phyloP scores from a whole-genome alignment of 2,329 filamentous ascomycete species.

The Camptophora hylomeconis region DNA sequence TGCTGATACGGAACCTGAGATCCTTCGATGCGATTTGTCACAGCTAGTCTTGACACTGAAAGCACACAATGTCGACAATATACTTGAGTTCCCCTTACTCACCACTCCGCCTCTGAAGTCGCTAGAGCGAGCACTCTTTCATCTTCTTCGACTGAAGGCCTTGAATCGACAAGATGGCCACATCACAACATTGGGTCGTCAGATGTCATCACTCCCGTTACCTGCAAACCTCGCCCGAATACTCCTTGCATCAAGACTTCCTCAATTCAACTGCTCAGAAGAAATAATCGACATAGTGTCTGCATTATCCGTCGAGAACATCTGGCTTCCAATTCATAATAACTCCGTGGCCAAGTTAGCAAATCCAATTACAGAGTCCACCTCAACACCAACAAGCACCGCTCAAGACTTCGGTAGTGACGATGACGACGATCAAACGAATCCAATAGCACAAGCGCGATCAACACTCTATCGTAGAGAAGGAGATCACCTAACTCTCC shows the following conservation, averaged over 20 bases:
- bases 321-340: constrained; percentile 48
- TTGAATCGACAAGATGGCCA: constrained; percentile 51
- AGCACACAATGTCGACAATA: constrained; percentile 70
- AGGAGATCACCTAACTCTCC: constrained; percentile 51
- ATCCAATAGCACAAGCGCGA: constrained; percentile 26
- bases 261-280: constrained; percentile 58
- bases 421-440: constrained; percentile 4
- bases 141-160: constrained; percentile 67
- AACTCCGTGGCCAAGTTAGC: too few relatives aligned
- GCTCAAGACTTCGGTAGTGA: constrained; percentile 4
- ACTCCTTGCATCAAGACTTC: constrained; percentile 61
- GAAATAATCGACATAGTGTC: constrained; percentile 78
- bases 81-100: constrained; percentile 72
- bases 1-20: constrained; percentile 71
- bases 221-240: constrained; percentile 71
- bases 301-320: constrained; percentile 50
- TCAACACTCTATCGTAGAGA: constrained; percentile 45
- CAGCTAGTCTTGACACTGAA: constrained; percentile 87
- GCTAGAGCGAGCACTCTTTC: constrained; percentile 68
- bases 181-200: constrained; percentile 61
- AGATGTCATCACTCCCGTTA: constrained; percentile 73
- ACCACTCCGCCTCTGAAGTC: constrained; percentile 66
- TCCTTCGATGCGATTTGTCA: constrained; percentile 76
- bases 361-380: too few relatives aligned
- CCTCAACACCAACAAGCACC: too few relatives aligned